These are phyloP conservation scores for Trichoderma citrinoviride DNA, from an alignment of 2,329 filamentous ascomycete genomes.

Conservation along the genomic window DNA sequence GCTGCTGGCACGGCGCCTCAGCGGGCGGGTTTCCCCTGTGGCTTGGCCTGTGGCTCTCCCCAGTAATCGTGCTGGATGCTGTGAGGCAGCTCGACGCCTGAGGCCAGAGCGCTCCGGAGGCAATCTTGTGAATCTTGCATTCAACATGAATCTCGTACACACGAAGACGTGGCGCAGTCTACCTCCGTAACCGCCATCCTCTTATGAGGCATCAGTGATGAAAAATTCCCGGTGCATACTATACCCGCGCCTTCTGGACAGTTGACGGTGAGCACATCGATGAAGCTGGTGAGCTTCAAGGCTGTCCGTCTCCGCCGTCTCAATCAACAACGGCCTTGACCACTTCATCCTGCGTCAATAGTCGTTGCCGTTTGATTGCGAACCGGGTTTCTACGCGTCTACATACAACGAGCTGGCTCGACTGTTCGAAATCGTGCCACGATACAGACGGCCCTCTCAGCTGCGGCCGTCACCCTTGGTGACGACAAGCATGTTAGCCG, in stretches of 20 bases:
- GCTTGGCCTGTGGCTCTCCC: no score
- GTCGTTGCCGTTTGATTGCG: not conserved
- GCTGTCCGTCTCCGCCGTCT: not conserved
- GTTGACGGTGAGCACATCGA: not conserved
- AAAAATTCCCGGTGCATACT: not conserved
- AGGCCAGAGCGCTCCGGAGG: not conserved
- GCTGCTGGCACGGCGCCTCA: not conserved
- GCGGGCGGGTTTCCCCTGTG: not conserved
- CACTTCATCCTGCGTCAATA: constrained; percentile 1
- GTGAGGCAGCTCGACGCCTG: not conserved
- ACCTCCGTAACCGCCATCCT: not conserved
- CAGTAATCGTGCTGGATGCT: no score
- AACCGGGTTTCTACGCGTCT: not conserved
- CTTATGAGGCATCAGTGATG: not conserved
- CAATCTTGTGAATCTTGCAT: not conserved
- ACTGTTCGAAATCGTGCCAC: not conserved
- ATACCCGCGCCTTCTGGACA: not conserved
- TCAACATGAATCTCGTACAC: not conserved
- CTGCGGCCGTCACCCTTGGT: constrained; percentile 10
- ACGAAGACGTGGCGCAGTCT: not conserved
- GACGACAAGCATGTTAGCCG: constrained; percentile 20
- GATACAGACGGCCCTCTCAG: not conserved
- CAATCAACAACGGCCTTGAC: not conserved
- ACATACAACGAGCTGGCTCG: not conserved
- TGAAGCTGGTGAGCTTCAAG: not conserved